These are phyloP conservation scores for Ustilago sp. DNA, from an alignment of 1,284 basidiomycete genomes.

Conservation along the genomic window DNA sequence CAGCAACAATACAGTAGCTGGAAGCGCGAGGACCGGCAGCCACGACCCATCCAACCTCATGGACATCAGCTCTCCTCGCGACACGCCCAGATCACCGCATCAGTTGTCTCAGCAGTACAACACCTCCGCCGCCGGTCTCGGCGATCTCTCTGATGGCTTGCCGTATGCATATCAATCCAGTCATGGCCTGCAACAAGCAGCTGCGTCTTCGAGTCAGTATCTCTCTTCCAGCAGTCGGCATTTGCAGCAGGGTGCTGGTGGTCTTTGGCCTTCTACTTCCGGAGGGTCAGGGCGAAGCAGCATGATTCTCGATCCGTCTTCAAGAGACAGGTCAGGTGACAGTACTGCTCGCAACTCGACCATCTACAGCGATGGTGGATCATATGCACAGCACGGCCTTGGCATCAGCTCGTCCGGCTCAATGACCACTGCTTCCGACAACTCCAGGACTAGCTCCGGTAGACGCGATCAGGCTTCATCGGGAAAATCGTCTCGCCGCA, in stretches of 20 bases:
- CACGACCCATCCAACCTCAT: slow-evolving; percentile 35
- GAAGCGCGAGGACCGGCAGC: slow-evolving; percentile 13
- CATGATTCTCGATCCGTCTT: slow-evolving; percentile 40
- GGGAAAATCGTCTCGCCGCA: slow-evolving; percentile 29
- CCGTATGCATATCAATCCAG: slow-evolving; percentile 45
- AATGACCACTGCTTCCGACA: slow-evolving; percentile 51
- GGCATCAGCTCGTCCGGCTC: slow-evolving; percentile 38
- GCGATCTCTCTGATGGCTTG: slow-evolving; percentile 41
- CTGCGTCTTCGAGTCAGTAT: slow-evolving; percentile 16
- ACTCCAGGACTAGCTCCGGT: slow-evolving; percentile 34
- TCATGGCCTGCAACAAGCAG: slow-evolving; percentile 24
- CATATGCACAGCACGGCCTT: slow-evolving; percentile 40
- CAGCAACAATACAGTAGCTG: slow-evolving; percentile 18
- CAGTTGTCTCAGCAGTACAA: slow-evolving; percentile 36
- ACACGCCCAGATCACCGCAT: slow-evolving; percentile 31
- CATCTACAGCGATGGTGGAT: slow-evolving; percentile 37
- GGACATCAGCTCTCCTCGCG: slow-evolving; percentile 39
- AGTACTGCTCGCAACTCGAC: slow-evolving; percentile 37
- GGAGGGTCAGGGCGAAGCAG: slow-evolving; percentile 25
- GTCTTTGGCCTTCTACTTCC: slow-evolving; percentile 31
- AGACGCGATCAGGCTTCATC: slow-evolving; percentile 20
- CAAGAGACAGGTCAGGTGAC: slow-evolving; percentile 28
- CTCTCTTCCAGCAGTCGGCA: slow-evolving; percentile 11
- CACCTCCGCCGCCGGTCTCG: slow-evolving; percentile 24
- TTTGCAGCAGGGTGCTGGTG: slow-evolving; percentile 15